Conservation (phyloP, 805 yeast genomes). For the Myxozyma nipponensis region DNA sequence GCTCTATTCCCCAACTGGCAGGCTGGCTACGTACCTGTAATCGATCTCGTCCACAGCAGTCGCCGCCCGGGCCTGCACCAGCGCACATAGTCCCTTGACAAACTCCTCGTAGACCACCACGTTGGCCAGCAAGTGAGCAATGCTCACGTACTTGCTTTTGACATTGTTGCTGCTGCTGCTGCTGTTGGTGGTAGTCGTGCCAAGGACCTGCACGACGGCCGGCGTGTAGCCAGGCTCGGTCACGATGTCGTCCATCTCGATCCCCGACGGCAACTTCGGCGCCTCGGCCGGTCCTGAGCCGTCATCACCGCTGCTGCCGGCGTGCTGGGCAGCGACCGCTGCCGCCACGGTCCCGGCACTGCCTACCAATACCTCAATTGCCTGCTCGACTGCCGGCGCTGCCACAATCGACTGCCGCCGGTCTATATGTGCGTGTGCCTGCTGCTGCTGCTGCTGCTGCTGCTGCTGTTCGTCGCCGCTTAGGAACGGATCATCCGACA, state of each 20-base stretch:
- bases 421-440: no score
- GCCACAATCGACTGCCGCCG: neutral
- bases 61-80: conserved; percentile 30
- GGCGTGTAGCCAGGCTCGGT: conserved; percentile 10
- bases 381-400: neutral
- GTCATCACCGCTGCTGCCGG: neutral
- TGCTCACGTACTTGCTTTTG: conserved; percentile 26
- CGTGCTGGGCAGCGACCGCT: neutral
- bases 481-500: conserved; percentile 5
- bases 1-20: no score
- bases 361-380: neutral
- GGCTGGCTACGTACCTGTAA: conserved; percentile 1
- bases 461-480: conserved; percentile 4
- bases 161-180: neutral
- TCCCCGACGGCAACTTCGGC: conserved; percentile 5
- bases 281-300: neutral
- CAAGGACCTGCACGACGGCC: conserved; percentile 17
- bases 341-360: neutral
- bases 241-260: conserved; percentile 24
- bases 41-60: conserved; percentile 23
- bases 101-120: conserved; percentile 31
- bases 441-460: neutral
- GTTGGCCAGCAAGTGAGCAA: conserved; percentile 31
- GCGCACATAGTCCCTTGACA: conserved; percentile 32
- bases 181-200: neutral